Evolutionary conservation across 345 rosid genomes (phyloP).

Genomic region (Combretum micranthum): DNA sequence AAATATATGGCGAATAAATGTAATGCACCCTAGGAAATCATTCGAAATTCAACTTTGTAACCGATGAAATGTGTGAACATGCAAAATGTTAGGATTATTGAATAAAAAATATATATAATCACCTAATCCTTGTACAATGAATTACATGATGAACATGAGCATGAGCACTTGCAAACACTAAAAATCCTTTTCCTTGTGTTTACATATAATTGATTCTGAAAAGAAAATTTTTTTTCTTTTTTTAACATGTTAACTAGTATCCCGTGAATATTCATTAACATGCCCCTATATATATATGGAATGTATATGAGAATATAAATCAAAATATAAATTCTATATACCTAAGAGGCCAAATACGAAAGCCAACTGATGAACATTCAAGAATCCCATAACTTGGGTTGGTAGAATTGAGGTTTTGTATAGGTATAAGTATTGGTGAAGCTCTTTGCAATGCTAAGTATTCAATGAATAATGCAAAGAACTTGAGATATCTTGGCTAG

Average conservation of each 20-base stretch:
- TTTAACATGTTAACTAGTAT: neutral
- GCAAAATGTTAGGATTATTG: neutral
- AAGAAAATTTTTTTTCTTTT: too few species aligned
- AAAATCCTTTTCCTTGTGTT: too few species aligned
- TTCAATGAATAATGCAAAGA: neutral
- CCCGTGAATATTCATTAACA: neutral
- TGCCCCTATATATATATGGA: neutral
- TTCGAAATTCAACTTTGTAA: too few species aligned
- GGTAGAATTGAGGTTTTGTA: too few species aligned
- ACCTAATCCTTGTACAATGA: neutral
- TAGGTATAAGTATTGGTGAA: too few species aligned
- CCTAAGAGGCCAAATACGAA: slow-evolving; percentile 68
- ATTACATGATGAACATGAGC: neutral
- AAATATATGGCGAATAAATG: too few species aligned
- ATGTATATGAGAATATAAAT: neutral
- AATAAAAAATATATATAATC: neutral
- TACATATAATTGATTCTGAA: neutral
- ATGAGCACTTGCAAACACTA: too few species aligned
- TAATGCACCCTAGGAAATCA: too few species aligned
- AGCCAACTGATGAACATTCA: slow-evolving; percentile 29
- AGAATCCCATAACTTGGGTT: slow-evolving; percentile 29
- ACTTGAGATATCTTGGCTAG: neutral
- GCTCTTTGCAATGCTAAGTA: neutral
- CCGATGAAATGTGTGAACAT: neutral
- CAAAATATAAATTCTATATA: slow-evolving; percentile 8